Base-by-base conservation (phyloP, 768 basidiomycete species). In the Boletus coccyginus region DNA sequence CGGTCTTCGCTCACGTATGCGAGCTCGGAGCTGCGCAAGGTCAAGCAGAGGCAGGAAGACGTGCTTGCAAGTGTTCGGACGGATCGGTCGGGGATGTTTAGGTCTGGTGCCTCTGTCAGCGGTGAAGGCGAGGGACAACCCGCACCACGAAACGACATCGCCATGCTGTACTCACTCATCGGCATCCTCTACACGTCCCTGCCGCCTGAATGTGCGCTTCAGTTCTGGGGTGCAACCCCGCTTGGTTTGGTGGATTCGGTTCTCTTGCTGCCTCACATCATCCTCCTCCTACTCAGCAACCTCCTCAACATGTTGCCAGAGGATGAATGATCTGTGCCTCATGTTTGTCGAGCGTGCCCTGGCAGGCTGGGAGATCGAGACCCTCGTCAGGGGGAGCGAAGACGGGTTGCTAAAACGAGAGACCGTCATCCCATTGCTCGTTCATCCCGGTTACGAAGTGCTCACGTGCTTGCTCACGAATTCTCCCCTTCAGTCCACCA, bases 1-100 rank as follows among this genome's bases (percentile, higher is more conserved):
- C 80, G 87, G 43, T 84, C 85, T 8, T 71, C 90, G 32, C 84
- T 92, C 66, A 85, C 81, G 0, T 86, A 89, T 57, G 88, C 90
- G 3, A 89, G 88, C 8, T 90, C 90, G 0, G 89, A 90, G 68
- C 77, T 91, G 36, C 82, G 88, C 36, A 91, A 90, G 70, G 88
- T 97, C 68, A 92, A 93, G 65, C 90, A 94, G 59, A 76, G 88
- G 32, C 94, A 97, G 67, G 94, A 96, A 70, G 94, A 97, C 66
- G 78, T 87, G 5, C 77, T 92, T 44, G 86, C 88, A 1, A 85
- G 77, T 58, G 81, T 82, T 24, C 80, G 88, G 13, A 79, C 82
- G 5, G 86, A 87, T 66, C 79, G 88, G 29, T 77, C 82, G 17
- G 77, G 86, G 49, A 73, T 70, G 59, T 75, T 78, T 47, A 73